Evolutionary conservation across 768 basidiomycete genomes (phyloP), one percentile per base, ranked within the genome.

Genomic region (Collybiopsis luxurians): DNA sequence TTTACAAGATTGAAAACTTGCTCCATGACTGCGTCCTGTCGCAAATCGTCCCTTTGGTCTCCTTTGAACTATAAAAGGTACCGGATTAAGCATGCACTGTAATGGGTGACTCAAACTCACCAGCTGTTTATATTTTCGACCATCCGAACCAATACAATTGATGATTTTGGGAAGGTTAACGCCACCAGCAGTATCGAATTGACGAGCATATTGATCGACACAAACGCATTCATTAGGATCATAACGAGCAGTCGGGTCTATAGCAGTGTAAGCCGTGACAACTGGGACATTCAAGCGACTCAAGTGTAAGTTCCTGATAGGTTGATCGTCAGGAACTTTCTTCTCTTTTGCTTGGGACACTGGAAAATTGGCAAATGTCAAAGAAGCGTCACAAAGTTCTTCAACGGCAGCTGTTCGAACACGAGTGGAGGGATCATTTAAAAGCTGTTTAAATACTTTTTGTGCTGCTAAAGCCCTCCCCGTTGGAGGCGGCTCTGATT

Each of bases 21-120:
- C 65, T 98, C 93, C 95, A 99, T 98, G 52, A 98, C 94, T 0
- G 95, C 95, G 66, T 99, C 97, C 71, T 99, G 97, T 39, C 97
- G 86, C 45, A 97, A 69, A 64, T 99, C 97, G 63, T 99, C 97
- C 10, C 84, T 78, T 9, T 89, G 89, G 73, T 90, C 85, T 3
- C 93, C 93, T 69, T 99, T 98, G 73, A 94, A 95, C 93, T 96
- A 59, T 50, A 34, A 30, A 54, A 40, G 23, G 27, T 42, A 6
- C 1, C 19, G 11, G 27, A 4, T 9, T 49, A 11, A 53, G 19
- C 15, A 15, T 4, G 56, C 15, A 30, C 12, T 38, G 28, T 9
- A 21, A 24, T 7, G 30, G 10, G n/a, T 15, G 15, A n/a, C 7
- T 43, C 2, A 38, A 10, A 69, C 87, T 66, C 61, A 95, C 96